Evolutionary conservation across 148 eudicot genomes (phyloP).

Genomic region (Nepenthes mirabilis): DNA sequence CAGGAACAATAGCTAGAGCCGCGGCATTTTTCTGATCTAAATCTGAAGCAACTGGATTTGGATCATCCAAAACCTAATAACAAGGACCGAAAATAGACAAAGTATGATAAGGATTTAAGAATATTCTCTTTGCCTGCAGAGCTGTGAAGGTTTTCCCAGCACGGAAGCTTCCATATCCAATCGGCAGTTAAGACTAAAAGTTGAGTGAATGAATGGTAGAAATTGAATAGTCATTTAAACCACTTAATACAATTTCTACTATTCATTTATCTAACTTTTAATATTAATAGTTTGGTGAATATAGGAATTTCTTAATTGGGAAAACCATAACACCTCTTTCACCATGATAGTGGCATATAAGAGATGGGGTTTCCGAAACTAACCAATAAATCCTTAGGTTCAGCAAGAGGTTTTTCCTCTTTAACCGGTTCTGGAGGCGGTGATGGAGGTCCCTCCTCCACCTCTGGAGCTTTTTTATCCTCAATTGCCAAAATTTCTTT

Average conservation of each 20-base stretch:
- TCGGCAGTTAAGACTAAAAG: too few relatives aligned
- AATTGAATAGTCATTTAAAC: neutral
- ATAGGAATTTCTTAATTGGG: too few relatives aligned
- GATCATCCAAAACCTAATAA: constrained; percentile 57
- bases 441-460: constrained; percentile 46
- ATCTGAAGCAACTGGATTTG: constrained; percentile 56
- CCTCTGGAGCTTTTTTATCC: constrained; percentile 46
- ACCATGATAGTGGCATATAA: too few relatives aligned
- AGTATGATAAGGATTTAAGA: neutral
- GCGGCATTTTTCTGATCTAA: constrained; percentile 71
- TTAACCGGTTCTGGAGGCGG: constrained; percentile 58
- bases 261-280: too few relatives aligned
- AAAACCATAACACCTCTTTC: too few relatives aligned
- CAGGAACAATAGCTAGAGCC: constrained; percentile 85
- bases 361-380: neutral
- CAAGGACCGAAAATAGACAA: constrained; percentile 2
- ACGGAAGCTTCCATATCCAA: too few relatives aligned
- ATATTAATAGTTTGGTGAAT: too few relatives aligned
- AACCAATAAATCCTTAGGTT: constrained; percentile 88
- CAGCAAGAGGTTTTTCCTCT: constrained; percentile 51
- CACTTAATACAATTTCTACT: too few relatives aligned
- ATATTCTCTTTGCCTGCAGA: too few relatives aligned
- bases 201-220: too few relatives aligned
- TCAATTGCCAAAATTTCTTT: constrained; percentile 56
- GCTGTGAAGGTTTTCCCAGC: too few relatives aligned